Evolutionary conservation across 768 basidiomycete species (phyloP), one percentile per base, ranked within the genome.

Genomic region (Cystobasidiopsis lactophilus): DNA sequence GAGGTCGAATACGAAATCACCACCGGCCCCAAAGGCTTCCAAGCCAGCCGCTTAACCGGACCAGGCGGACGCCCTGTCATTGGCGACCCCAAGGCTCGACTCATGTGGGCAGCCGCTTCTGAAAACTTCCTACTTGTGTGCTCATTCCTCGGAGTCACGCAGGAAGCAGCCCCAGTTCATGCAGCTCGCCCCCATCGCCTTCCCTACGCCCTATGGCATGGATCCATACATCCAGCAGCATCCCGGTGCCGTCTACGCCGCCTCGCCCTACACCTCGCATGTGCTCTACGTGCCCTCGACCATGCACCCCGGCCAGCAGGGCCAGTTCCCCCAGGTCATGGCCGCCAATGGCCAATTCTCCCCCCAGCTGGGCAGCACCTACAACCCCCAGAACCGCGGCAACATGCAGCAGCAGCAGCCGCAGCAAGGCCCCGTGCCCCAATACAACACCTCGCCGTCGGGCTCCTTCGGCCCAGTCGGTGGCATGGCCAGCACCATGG

Each of bases 141-240:
- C 47, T 49, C 30, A 19, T 18, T 21, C 16, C 10, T 47, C 18
- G 13, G 10, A 14, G n/a, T 27, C 24, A 30, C 19, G 19, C 40
- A 39, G 53, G 41, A 0, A 38, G 47, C 39, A 55, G 46, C 49
- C 27, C 10, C 45, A 44, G 3, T 59, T 54, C 55, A 54, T 58
- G 48, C 55, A 53, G 14, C 55, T 60, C 30, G 55, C 56, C 7
- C 52, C 57, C 1, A 26, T 57, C n/a, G 48, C 56, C 57, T 55
- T 30, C 49, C 52, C 52, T 3, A 54, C 37, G 35, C 57, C 60
- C 1, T 61, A 58, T 45, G 40, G 57, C 16, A 40, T 56, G 3
- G 60, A 61, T 41, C 62, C 62, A 10, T 63, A 63, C 51, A 58
- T 60, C 27, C 58, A 60, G 4, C 62, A 63, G 56, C 58, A 61